These are phyloP conservation scores for Lineolata rhizophorae DNA, from an alignment of 495 filamentous ascomycete species.

Conservation along the genomic window DNA sequence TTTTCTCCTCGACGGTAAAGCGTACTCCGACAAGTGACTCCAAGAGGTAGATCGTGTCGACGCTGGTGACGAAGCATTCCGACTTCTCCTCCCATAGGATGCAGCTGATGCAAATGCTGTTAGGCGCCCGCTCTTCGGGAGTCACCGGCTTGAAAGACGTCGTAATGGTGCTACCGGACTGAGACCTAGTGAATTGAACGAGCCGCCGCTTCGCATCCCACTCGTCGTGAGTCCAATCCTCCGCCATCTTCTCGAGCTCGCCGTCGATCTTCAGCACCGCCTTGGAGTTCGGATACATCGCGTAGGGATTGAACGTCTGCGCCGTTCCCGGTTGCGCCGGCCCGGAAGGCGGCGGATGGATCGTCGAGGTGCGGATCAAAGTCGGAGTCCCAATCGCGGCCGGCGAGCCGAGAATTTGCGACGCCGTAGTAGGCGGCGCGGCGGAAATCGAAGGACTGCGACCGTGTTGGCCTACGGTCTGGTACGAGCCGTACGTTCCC, in stretches of 20 bases:
- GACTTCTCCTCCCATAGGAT: constrained; percentile 76
- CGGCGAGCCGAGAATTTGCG: constrained; percentile 22
- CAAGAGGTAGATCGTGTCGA: constrained; percentile 83
- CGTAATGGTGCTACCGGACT: constrained; percentile 25
- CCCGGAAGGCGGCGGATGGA: constrained; percentile 34
- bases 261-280: constrained; percentile 69
- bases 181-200: constrained; percentile 64
- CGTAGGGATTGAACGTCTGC: constrained; percentile 53
- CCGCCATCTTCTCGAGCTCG: constrained; percentile 57
- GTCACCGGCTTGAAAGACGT: constrained; percentile 18
- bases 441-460: too few relatives aligned
- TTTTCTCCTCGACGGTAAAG: constrained; percentile 94
- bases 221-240: constrained; percentile 63
- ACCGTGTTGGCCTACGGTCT: constrained; percentile 16
- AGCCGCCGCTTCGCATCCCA: constrained; percentile 52
- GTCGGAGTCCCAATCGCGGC: constrained; percentile 32
- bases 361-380: constrained; percentile 66
- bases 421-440: too few relatives aligned
- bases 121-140: constrained; percentile 13
- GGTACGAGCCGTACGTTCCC: too few relatives aligned
- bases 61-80: constrained; percentile 82
- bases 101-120: constrained; percentile 22
- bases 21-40: constrained; percentile 65
- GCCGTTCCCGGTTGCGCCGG: constrained; percentile 19
- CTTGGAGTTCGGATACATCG: constrained; percentile 57